phyloP scores from a whole-genome alignment of 2,329 filamentous ascomycete species.

The Epichloe coenophiala region DNA sequence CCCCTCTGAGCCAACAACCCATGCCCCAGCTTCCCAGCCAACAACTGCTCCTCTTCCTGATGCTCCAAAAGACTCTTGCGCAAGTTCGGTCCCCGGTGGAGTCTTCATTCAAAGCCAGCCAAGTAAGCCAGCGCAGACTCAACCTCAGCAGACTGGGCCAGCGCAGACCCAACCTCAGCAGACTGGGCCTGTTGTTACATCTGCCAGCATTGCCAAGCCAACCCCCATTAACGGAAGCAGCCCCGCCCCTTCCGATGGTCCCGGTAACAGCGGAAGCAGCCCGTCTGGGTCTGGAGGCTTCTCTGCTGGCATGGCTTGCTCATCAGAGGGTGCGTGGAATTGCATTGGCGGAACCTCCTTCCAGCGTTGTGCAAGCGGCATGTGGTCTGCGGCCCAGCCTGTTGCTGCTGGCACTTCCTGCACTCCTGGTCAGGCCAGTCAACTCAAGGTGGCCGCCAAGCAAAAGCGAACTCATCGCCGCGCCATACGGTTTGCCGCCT shows the following conservation, averaged over 20 bases:
- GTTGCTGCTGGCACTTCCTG: constrained; percentile 35
- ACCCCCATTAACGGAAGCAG: constrained; percentile 8
- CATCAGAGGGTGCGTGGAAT: constrained; percentile 37
- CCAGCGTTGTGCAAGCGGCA: constrained; percentile 41
- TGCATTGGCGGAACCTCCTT: constrained; percentile 35
- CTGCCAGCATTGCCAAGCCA: constrained; percentile 7
- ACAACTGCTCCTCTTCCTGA: not conserved
- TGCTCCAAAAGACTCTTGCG: too few species aligned
- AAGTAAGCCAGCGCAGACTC: not conserved
- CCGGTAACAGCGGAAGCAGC: constrained; percentile 10
- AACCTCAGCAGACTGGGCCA: not conserved
- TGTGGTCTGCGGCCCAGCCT: constrained; percentile 30
- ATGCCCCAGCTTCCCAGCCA: not conserved
- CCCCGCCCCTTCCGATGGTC: constrained; percentile 6
- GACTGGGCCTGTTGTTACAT: not conserved
- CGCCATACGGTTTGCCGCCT: constrained; percentile 11
- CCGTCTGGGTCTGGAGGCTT: constrained; percentile 17
- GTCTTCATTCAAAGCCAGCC: constrained; percentile 20
- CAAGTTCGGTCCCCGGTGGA: constrained; percentile 17
- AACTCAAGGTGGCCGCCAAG: constrained; percentile 20
- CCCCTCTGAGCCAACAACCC: not conserved
- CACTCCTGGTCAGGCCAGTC: constrained; percentile 16
- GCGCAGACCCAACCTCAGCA: too few species aligned
- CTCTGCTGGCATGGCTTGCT: constrained; percentile 31
- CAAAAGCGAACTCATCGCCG: constrained; percentile 14